phyloP scores from a whole-genome alignment of 768 basidiomycete genomes.

The Serendipita indica region DNA sequence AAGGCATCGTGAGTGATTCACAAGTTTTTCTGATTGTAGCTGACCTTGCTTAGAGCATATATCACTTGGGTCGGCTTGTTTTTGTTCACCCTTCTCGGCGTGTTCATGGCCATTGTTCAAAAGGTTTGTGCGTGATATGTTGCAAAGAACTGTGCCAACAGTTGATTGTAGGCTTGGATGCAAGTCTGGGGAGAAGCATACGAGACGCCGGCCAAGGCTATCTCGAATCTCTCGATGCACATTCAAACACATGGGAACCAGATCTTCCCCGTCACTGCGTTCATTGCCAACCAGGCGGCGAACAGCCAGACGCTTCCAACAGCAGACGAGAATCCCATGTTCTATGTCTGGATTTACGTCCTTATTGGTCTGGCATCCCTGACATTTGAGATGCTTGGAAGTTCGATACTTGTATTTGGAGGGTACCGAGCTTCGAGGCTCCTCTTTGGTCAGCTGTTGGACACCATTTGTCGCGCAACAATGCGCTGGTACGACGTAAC shows the following conservation, averaged over 20 bases:
- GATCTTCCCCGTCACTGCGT: slow-evolving; percentile 1
- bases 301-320: slow-evolving; percentile 15
- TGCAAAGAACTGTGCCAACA: background rate
- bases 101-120: slow-evolving; percentile 41
- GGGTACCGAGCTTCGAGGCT: slow-evolving; percentile 17
- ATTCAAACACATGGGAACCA: background rate
- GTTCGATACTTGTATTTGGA: slow-evolving; percentile 35
- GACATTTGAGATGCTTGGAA: slow-evolving; percentile 31
- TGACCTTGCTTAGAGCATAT: slow-evolving; percentile 9
- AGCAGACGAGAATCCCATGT: slow-evolving; percentile 46
- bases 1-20: slow-evolving; percentile 20
- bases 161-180: slow-evolving; percentile 36
- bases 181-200: slow-evolving; percentile 29
- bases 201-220: background rate
- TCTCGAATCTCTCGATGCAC: background rate
- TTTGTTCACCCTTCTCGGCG: slow-evolving; percentile 15
- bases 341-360: slow-evolving; percentile 56
- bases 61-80: slow-evolving; percentile 13
- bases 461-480: slow-evolving; percentile 60
- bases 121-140: slow-evolving; percentile 25
- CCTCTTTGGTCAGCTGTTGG: slow-evolving; percentile 39
- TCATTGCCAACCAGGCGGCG: background rate
- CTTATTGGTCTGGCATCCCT: slow-evolving; percentile 40
- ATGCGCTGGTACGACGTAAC: slow-evolving; percentile 79
- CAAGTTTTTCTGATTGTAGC: slow-evolving; percentile 15